Evolutionary conservation across 106 monocot species (phyloP).

Genomic region (Xerophyta viscosa): DNA sequence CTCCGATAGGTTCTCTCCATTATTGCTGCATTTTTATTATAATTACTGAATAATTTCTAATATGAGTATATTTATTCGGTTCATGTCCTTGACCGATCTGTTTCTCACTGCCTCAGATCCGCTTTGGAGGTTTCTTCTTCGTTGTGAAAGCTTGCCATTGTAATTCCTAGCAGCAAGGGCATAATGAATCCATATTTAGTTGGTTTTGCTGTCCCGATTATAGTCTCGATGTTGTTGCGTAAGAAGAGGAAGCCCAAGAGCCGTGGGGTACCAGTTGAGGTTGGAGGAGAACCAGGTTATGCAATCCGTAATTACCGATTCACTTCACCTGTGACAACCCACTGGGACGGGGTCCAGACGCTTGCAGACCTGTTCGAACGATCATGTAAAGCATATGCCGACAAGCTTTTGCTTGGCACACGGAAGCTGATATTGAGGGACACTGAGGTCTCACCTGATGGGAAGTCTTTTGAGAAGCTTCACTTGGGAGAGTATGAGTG

Average conservation of each 20-base stretch:
- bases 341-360: slow-evolving; percentile 75
- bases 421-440: slow-evolving; percentile 72
- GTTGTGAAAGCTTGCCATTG: no score
- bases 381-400: slow-evolving; percentile 48
- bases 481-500: slow-evolving; percentile 85
- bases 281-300: slow-evolving; percentile 78
- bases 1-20: no score
- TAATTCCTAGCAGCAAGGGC: no score
- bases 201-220: slow-evolving; percentile 42
- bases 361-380: slow-evolving; percentile 82
- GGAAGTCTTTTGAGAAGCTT: slow-evolving; percentile 90
- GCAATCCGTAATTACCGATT: slow-evolving; percentile 70
- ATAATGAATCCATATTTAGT: slow-evolving; percentile 71
- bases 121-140: no score
- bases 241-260: slow-evolving; percentile 49
- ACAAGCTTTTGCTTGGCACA: slow-evolving; percentile 57
- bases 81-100: no score
- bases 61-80: no score
- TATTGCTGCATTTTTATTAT: no score
- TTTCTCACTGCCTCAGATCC: no score
- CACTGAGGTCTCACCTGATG: slow-evolving; percentile 46
- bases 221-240: slow-evolving; percentile 34
- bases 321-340: slow-evolving; percentile 43
- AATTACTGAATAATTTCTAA: no score
- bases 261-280: slow-evolving; percentile 73